Evolutionary conservation across 768 basidiomycete species (phyloP).

Genomic region (Tricholomella constricta): DNA sequence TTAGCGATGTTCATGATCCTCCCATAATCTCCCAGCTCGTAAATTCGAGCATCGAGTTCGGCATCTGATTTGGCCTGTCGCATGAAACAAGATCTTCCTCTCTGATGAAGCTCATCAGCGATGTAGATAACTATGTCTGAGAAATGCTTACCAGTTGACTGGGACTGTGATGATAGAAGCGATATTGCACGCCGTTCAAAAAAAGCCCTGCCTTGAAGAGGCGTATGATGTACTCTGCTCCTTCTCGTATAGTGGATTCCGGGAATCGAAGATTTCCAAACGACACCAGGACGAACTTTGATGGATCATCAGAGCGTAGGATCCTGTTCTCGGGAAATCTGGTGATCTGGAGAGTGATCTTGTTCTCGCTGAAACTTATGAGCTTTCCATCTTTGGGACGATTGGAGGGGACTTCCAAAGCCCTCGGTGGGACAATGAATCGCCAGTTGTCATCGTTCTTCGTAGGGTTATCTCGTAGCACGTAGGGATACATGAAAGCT

Average conservation of each 20-base stretch:
- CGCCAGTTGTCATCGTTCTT: slow-evolving; percentile 56
- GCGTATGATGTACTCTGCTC: slow-evolving; percentile 56
- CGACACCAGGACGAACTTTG: slow-evolving; percentile 57
- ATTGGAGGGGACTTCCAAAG: slow-evolving; percentile 27
- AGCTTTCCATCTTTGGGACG: slow-evolving; percentile 44
- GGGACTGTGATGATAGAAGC: slow-evolving; percentile 73
- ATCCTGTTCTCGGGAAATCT: slow-evolving; percentile 61
- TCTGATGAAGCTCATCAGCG: slow-evolving; percentile 37
- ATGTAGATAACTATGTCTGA: background rate
- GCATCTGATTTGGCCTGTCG: slow-evolving; percentile 52
- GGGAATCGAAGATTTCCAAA: slow-evolving; percentile 58
- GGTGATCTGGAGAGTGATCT: slow-evolving; percentile 51
- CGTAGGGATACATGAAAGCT: slow-evolving; percentile 35
- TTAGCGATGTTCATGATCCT: slow-evolving; percentile 67
- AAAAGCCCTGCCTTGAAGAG: slow-evolving; percentile 57
- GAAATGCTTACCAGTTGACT: slow-evolving; percentile 56
- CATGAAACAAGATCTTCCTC: slow-evolving; percentile 65
- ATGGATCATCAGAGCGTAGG: slow-evolving; percentile 54
- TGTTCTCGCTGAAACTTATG: slow-evolving; percentile 50
- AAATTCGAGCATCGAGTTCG: slow-evolving; percentile 61
- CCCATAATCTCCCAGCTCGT: slow-evolving; percentile 57
- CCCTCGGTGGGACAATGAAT: slow-evolving; percentile 40
- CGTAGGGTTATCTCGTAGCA: slow-evolving; percentile 41
- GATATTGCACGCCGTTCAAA: slow-evolving; percentile 60
- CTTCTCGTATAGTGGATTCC: slow-evolving; percentile 47